Evolutionary conservation across 352 stramenopile species (phyloP), one percentile per base, ranked within the genome.

Genomic region (Globisporangium abappressorium): DNA sequence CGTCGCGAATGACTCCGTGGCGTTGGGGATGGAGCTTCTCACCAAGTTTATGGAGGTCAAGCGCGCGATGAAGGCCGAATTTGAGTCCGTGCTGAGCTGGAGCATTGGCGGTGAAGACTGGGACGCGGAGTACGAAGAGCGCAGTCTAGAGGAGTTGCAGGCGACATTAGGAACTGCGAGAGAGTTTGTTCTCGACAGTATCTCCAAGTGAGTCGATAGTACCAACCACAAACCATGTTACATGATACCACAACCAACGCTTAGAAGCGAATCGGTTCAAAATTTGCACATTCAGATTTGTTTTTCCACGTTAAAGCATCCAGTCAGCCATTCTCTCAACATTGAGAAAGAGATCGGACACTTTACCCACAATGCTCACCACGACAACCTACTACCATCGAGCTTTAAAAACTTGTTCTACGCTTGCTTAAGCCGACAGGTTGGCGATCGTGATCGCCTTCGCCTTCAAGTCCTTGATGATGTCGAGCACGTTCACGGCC

Each of bases 381-480:
- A 26, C 20, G 46, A 53, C 46, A 24, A 9, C 20, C 12, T 47
- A 41, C 36, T 14, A 3, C 36, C 36, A 41, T 41, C 36, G 7
- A 41, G 36, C 15, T 9, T 15, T 3, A 7, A 41, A 41, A 41
- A 30, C 2, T 30, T 30, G 28, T 30, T 30, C 28, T 2, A 30
- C 28, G 28, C 28, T 30, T 30, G 28, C 28, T 41, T 59, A 60
- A 8, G 33, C 54, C 26, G 54, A 33, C 54, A 60, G 54, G 14
- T 30, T 30, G 54, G 54, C 12, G 54, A 60, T 41, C 26, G 54
- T 41, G 14, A 80, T 58, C 5, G 70, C 69, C 22, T 70, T 68
- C 24, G 47, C 38, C 53, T 58, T 30, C 62, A 80, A 63, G 59
- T 80, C 74, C 7, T 58, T 54, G 38, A 80, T 74, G 26, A 80